Conservation (phyloP, 495 filamentous ascomycete species). For the Zalerion maritima region DNA sequence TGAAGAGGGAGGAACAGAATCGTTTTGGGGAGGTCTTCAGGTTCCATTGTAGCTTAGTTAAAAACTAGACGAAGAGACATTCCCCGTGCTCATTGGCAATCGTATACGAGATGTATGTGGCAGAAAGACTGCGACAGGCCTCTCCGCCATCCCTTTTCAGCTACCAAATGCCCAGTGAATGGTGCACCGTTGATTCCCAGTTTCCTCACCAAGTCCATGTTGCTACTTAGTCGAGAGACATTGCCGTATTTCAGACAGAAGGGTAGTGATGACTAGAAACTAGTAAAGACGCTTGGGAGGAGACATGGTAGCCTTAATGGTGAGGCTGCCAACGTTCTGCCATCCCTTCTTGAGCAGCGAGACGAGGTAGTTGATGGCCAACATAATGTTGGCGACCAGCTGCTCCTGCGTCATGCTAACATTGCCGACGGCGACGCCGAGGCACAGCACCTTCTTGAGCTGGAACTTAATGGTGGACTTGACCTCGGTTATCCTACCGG, state of each 20-base stretch:
- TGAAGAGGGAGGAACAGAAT: neutral
- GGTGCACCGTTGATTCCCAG: too few species aligned
- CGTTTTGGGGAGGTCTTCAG: neutral
- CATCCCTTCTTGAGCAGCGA: slow-evolving; percentile 99
- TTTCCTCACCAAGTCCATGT: too few species aligned
- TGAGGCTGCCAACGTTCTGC: slow-evolving; percentile 99
- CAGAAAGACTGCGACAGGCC: too few species aligned
- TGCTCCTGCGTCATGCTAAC: slow-evolving; percentile 95
- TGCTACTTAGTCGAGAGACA: too few species aligned
- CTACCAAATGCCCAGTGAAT: too few species aligned
- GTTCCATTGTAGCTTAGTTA: neutral
- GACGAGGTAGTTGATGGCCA: slow-evolving; percentile 99
- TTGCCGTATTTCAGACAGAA: slow-evolving; percentile 16
- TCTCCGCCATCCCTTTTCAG: too few species aligned
- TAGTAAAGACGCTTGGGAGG: slow-evolving; percentile 95
- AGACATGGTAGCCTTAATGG: slow-evolving; percentile 98
- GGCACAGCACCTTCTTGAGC: slow-evolving; percentile 99
- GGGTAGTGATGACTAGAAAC: slow-evolving; percentile 6
- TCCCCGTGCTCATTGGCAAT: too few species aligned
- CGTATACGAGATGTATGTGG: too few species aligned
- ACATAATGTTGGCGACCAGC: slow-evolving; percentile 83
- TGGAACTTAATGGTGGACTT: slow-evolving; percentile 99
- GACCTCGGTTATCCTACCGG: slow-evolving; percentile 90
- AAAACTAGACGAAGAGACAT: too few species aligned
- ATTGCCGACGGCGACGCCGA: slow-evolving; percentile 97